These are phyloP conservation scores for Alternaria sp. DNA, from an alignment of 2,329 filamentous ascomycete species.

Conservation along the genomic window DNA sequence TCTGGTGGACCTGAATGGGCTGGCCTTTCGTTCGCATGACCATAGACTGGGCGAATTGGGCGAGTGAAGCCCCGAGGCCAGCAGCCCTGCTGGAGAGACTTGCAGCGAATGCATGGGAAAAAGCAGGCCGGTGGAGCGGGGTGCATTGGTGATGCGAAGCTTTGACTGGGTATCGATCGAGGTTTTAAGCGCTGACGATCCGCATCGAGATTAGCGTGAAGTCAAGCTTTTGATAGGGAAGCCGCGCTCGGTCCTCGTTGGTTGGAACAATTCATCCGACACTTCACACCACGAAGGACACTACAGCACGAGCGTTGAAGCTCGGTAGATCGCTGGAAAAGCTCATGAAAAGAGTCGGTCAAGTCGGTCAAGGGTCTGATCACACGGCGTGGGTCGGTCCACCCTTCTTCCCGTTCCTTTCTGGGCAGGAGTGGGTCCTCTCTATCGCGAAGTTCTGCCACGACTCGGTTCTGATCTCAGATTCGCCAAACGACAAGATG, in stretches of 20 bases:
- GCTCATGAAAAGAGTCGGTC: background rate
- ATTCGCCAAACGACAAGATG: conserved; percentile 9
- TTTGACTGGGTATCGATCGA: conserved; percentile 25
- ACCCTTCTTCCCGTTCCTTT: conserved; percentile 2
- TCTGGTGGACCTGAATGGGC: conserved; percentile 21
- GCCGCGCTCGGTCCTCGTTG: conserved; percentile 19
- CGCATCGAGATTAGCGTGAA: conserved; percentile 7
- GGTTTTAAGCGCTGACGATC: conserved; percentile 28
- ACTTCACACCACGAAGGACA: conserved; percentile 3
- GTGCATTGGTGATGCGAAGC: conserved; percentile 23
- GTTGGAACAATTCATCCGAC: conserved; percentile 15
- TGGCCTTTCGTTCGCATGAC: conserved; percentile 46
- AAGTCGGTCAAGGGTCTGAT: background rate
- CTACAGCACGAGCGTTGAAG: conserved; percentile 9
- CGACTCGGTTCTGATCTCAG: conserved; percentile 1
- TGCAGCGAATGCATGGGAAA: conserved; percentile 41
- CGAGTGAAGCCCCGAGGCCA: conserved; percentile 13
- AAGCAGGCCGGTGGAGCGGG: conserved; percentile 29
- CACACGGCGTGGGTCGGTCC: background rate
- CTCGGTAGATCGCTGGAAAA: conserved; percentile 5
- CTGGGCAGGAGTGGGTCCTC: background rate
- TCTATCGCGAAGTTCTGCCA: background rate
- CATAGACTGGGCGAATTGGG: conserved; percentile 38
- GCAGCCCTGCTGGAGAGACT: conserved; percentile 22
- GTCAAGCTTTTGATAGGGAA: conserved; percentile 27